Evolutionary conservation across 73 alveolate genomes (phyloP).

Genomic region (Diophrys appendiculata): DNA sequence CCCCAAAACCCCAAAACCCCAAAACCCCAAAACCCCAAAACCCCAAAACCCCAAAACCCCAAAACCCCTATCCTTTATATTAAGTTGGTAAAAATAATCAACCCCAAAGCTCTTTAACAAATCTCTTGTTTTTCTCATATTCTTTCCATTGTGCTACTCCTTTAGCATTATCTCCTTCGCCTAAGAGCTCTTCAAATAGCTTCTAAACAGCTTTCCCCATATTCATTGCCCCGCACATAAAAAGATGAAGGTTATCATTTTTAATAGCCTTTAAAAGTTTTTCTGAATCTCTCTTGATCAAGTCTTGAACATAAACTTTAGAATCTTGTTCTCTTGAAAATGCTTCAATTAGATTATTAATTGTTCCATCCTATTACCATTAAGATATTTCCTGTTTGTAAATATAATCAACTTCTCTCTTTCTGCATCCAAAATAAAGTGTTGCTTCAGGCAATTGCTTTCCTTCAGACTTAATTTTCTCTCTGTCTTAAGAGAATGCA

Average conservation of each 20-base stretch:
- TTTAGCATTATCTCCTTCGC: constrained; percentile 14
- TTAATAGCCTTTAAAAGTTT: constrained; percentile 7
- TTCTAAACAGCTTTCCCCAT: constrained; percentile 75
- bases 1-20: too few relatives aligned
- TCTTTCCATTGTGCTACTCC: constrained; percentile 45
- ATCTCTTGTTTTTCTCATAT: constrained; percentile 61
- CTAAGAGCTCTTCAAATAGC: constrained; percentile 37
- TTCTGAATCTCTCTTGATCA: constrained; percentile 30
- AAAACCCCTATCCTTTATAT: too few relatives aligned
- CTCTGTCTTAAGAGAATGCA: constrained; percentile 82
- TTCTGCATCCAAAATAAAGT: constrained; percentile 86
- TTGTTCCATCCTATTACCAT: constrained; percentile 42
- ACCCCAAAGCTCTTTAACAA: constrained; percentile 79
- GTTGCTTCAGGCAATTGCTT: constrained; percentile 56
- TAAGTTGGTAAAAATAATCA: too few relatives aligned
- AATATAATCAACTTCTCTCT: constrained; percentile 74
- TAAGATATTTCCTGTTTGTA: constrained; percentile 71
- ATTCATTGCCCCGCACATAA: constrained; percentile 72
- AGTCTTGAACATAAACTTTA: neutral
- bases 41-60: too few relatives aligned
- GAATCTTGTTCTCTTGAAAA: constrained; percentile 75
- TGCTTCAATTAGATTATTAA: constrained; percentile 73
- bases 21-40: too few relatives aligned
- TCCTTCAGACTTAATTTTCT: constrained; percentile 32
- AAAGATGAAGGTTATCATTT: constrained; percentile 45